Conservation (phyloP, 768 basidiomycete species). For the Leucosporidium creatinivorum region DNA sequence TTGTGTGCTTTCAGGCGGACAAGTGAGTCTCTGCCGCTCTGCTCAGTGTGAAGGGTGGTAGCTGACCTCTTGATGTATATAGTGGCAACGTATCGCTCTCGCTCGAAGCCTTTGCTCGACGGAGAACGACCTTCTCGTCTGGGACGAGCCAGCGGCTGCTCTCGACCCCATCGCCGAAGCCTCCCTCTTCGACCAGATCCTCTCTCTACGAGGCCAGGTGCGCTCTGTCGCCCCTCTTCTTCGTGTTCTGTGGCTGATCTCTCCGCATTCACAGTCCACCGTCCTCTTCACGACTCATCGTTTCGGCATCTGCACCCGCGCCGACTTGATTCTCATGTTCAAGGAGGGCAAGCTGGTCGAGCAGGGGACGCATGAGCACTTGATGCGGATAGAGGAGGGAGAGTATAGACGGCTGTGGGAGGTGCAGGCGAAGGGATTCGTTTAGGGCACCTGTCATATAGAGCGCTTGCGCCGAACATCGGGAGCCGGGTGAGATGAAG, state of each 20-base stretch:
- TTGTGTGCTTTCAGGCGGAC: slow-evolving; percentile 15
- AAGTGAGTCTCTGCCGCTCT: slow-evolving; percentile 1
- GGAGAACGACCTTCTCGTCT: background rate
- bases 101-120: background rate
- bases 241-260: background rate
- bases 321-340: slow-evolving; percentile 17
- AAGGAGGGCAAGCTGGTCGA: slow-evolving; percentile 16
- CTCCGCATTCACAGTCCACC: background rate
- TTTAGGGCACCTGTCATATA: too few species aligned
- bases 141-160: slow-evolving; percentile 9
- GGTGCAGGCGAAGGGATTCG: slow-evolving; percentile 1
- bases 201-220: slow-evolving; percentile 2
- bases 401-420: background rate
- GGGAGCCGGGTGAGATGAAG: too few species aligned
- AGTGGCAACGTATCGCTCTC: slow-evolving; percentile 8
- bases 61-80: background rate
- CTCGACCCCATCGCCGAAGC: slow-evolving; percentile 20
- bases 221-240: background rate
- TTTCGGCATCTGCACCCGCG: background rate
- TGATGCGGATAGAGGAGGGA: slow-evolving; percentile 15
- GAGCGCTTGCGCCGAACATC: too few species aligned
- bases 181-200: slow-evolving; percentile 13
- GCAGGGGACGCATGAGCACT: slow-evolving; percentile 19
- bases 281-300: slow-evolving; percentile 21
- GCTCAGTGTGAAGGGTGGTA: too few species aligned